phyloP scores from a whole-genome alignment of 768 basidiomycete species.

The Mycena polygramma region DNA sequence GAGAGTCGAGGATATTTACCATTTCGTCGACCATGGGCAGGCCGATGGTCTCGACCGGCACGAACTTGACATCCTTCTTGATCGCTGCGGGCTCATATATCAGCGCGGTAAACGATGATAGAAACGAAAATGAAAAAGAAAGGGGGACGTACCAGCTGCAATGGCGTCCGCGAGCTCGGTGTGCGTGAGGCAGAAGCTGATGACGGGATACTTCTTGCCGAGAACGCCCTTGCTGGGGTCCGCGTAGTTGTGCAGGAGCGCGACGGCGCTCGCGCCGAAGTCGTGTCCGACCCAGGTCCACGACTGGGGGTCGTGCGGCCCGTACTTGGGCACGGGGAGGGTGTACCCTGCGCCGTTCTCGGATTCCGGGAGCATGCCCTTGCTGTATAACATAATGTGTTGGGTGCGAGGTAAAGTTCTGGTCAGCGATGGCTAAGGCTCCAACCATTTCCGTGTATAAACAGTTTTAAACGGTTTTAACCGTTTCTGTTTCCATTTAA shows the following conservation, averaged over 20 bases:
- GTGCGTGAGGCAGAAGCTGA: slow-evolving; percentile 12
- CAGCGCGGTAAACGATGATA: background rate
- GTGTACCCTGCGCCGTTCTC: slow-evolving; percentile 23
- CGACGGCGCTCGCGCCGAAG: slow-evolving; percentile 14
- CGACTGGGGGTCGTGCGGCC: slow-evolving; percentile 7
- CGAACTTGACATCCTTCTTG: slow-evolving; percentile 33
- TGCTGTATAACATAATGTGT: too few relatives aligned
- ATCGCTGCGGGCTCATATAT: slow-evolving; percentile 14
- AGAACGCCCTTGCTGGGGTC: too few relatives aligned
- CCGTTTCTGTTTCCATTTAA: too few relatives aligned
- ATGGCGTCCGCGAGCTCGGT: slow-evolving; percentile 26
- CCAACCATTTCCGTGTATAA: too few relatives aligned
- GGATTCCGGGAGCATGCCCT: too few relatives aligned
- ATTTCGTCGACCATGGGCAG: slow-evolving; percentile 33
- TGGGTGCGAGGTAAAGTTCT: too few relatives aligned
- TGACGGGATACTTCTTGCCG: too few relatives aligned
- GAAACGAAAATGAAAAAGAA: too few relatives aligned
- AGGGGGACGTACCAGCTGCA: slow-evolving; percentile 30
- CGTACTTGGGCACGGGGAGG: slow-evolving; percentile 19
- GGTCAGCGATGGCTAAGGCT: too few relatives aligned
- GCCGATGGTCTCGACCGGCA: slow-evolving; percentile 16
- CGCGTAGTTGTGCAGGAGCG: too few relatives aligned
- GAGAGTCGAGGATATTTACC: slow-evolving; percentile 10
- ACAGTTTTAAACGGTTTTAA: too few relatives aligned
- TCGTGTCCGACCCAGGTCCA: slow-evolving; percentile 31